Evolutionary conservation across 805 yeast genomes (phyloP).

Genomic region (Saccharomycopsis selenospora): DNA sequence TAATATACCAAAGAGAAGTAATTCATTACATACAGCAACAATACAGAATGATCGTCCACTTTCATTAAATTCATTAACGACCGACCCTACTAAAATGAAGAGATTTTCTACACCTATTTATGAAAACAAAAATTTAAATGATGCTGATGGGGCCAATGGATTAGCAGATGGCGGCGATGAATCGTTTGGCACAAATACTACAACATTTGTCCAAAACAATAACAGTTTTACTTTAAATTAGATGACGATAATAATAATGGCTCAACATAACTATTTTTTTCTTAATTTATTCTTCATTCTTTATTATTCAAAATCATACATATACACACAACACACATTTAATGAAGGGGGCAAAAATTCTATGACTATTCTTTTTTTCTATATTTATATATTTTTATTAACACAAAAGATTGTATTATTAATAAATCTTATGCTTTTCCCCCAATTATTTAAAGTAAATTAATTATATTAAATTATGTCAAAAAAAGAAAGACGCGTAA

Average conservation of each 20-base stretch:
- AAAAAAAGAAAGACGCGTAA: not conserved
- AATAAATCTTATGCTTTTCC: not conserved
- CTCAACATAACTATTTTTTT: not conserved
- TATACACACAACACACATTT: not conserved
- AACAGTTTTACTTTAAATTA: conserved; percentile 15
- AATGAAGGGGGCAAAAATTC: not conserved
- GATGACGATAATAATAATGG: not conserved
- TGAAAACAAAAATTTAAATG: not conserved
- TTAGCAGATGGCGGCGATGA: not conserved
- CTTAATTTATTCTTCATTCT: not conserved
- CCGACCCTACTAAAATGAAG: not conserved
- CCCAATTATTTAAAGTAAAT: too few relatives aligned
- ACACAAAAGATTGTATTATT: not conserved
- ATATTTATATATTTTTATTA: not conserved
- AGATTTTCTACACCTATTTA: not conserved
- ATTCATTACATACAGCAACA: not conserved
- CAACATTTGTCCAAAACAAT: conserved; percentile 17
- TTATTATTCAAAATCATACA: not conserved
- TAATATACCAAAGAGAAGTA: not conserved
- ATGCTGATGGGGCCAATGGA: not conserved
- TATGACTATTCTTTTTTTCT: not conserved
- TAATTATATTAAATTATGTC: too few relatives aligned
- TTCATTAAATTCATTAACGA: not conserved
- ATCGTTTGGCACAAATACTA: conserved; percentile 13
- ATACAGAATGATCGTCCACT: not conserved